Base-by-base conservation (phyloP, 345 rosid genomes). In the Lepidium sativum region DNA sequence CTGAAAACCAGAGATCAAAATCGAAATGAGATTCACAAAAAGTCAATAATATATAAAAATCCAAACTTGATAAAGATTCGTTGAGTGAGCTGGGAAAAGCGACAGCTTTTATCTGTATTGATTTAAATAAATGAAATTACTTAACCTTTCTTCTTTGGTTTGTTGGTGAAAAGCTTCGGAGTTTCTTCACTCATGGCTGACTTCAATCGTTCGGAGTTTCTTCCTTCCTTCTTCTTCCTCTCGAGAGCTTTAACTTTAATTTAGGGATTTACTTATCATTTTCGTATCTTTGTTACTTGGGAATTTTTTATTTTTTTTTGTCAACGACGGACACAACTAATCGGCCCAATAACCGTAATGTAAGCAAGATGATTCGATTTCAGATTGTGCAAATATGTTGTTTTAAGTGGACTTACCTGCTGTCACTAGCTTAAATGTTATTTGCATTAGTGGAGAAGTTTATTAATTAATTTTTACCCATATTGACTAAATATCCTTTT, bases 121-220 rank as follows among this genome's bases (percentile, higher is more conserved):
- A 25, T 25, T 25, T 25, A 25, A 25, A 4, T 17, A 9, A 12
- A 25, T 27, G 8, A 27, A 73, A 51, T 40, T 8, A 16, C 43
- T 3, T 43, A 55, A 71, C 75, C 70, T 42, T 88, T 80, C 76
- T 84, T 88, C 76, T 80, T 88, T 51, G 92, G 92, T 72, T 84
- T 88, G 72, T 84, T 76, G 62, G 79, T 54, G 84, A 55, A 86
- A 62, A 88, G 96, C 88, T 81, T 85, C 11, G 86, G 92, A 71
- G 71, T 79, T 73, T 84, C 81, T 54, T 80, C 85, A 76, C 76
- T 73, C 86, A 79, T 79, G n/a, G 75, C 64, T 25, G 67, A 45
- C 35, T 51, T 56, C 65, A 29, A n/a, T n/a, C n/a, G n/a, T n/a
- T n/a, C n/a, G n/a, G n/a, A n/a, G 6, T 11, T 60, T 27, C 16